Conservation (phyloP, 495 filamentous ascomycete genomes). For the Aspergillus panamensis region DNA sequence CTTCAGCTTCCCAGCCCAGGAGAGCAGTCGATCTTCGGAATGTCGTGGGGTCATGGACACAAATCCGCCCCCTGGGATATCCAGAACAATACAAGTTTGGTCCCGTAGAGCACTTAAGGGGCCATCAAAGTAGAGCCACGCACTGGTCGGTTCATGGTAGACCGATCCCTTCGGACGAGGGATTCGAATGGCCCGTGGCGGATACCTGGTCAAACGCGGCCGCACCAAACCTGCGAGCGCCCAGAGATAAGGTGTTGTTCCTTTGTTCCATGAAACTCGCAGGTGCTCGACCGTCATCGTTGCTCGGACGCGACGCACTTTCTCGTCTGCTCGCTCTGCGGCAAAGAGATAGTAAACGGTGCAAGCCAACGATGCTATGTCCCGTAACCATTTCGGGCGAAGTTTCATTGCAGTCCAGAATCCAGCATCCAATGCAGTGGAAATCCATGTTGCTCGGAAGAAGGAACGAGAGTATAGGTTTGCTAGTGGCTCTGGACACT, state of each 20-base stretch:
- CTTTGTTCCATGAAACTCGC: slow-evolving; percentile 93
- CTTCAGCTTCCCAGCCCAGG: slow-evolving; percentile 82
- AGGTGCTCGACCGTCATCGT: slow-evolving; percentile 88
- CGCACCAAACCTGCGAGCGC: slow-evolving; percentile 66
- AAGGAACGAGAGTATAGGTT: slow-evolving; percentile 94
- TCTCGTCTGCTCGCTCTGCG: slow-evolving; percentile 93
- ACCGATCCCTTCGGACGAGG: slow-evolving; percentile 71
- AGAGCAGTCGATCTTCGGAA: slow-evolving; percentile 87
- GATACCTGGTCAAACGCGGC: slow-evolving; percentile 73
- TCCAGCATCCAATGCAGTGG: slow-evolving; percentile 90
- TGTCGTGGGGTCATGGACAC: slow-evolving; percentile 91
- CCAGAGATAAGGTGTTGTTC: slow-evolving; percentile 75
- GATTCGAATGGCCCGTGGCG: slow-evolving; percentile 77
- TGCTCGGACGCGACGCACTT: slow-evolving; percentile 86
- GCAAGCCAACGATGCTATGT: slow-evolving; percentile 78
- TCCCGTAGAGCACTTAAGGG: slow-evolving; percentile 69
- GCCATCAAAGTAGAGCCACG: slow-evolving; percentile 94
- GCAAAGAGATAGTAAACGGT: slow-evolving; percentile 85
- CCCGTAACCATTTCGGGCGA: slow-evolving; percentile 72
- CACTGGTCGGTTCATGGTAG: slow-evolving; percentile 78
- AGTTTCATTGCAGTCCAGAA: slow-evolving; percentile 99
- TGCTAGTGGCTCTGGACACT: slow-evolving; percentile 87
- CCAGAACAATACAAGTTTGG: slow-evolving; percentile 78
- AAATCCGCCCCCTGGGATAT: slow-evolving; percentile 92
- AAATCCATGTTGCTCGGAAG: slow-evolving; percentile 96